Percentiles rank a stretch among this genome's conserved stretches.
These are phyloP conservation scores for Zarea fungicola DNA, from an alignment of 2,329 filamentous ascomycete species.

Conservation along the genomic window DNA sequence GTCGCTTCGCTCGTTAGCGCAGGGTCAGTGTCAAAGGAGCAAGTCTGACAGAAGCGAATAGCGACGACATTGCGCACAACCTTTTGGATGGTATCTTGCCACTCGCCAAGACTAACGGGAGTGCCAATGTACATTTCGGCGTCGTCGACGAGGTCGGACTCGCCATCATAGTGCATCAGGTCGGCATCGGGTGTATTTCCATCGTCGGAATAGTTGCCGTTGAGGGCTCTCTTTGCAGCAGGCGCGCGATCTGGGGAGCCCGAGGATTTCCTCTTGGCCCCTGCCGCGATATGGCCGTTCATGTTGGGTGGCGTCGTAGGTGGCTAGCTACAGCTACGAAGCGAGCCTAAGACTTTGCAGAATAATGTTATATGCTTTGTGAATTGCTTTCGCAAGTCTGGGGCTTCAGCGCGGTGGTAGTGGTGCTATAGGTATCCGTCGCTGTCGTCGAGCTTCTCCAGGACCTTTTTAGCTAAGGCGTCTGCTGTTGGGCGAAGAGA, in stretches of 20 bases:
- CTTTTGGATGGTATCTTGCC: conserved; percentile 91
- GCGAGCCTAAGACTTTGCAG: too few species aligned
- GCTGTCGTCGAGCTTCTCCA: too few species aligned
- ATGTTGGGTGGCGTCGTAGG: conserved; percentile 28
- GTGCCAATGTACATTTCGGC: conserved; percentile 33
- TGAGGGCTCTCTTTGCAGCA: conserved; percentile 33
- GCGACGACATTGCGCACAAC: conserved; percentile 95
- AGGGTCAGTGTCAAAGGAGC: conserved; percentile 94
- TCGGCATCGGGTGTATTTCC: conserved; percentile 44
- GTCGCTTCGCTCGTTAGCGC: conserved; percentile 94
- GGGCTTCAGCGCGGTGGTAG: too few species aligned
- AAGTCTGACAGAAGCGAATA: conserved; percentile 98
- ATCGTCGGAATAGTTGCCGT: conserved; percentile 45
- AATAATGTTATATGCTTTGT: too few species aligned
- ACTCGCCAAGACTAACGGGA: conserved; percentile 54
- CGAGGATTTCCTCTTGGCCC: conserved; percentile 49
- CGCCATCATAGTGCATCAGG: conserved; percentile 32
- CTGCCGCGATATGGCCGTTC: conserved; percentile 38
- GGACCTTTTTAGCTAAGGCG: too few species aligned
- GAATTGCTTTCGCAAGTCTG: too few species aligned
- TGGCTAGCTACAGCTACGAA: not conserved
- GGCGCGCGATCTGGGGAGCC: conserved; percentile 33
- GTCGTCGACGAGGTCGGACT: conserved; percentile 38
- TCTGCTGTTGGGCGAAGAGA: too few species aligned
- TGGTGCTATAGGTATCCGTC: too few species aligned